Evolutionary conservation across 139 green algal genomes (phyloP), one percentile per base, ranked within the genome.

Genomic region (Zygnema circumcarinatum): DNA sequence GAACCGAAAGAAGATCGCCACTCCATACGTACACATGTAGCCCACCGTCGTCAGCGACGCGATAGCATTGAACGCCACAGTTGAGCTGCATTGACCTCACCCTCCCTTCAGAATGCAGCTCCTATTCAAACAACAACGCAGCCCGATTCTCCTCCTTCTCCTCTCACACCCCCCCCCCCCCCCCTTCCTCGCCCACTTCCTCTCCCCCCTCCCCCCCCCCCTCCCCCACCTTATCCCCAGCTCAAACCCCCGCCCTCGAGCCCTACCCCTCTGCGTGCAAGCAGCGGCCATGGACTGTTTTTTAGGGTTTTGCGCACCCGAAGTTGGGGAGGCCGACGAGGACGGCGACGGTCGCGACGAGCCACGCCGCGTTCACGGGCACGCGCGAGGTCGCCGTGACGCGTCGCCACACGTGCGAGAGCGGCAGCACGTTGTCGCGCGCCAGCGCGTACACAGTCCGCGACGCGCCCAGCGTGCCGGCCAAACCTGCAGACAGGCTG

Each of bases 21-120:
- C 47, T n/a, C 78, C 78, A 35, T 84, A 84, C 29, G 78, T 86
- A 2, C 80, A 38, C 80, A 86, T 16, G 62, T 67, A 86, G 22
- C 36, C 80, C 33, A 33, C 42, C 22, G 80, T 83, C 7, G 80
- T 38, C 29, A 86, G 33, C 2, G n/a, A 33, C 35, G 56, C 54
- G 21, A 86, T 82, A 32, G 80, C 72, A 33, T 36, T 82, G 67
- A 86, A 86, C 38, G n/a, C n/a, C 2, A 82, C 72, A 21, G 54
- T 83, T 1, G 80, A 81, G 29, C 80, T 86, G 53, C 80, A 79
- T 16, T n/a, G n/a, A n/a, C n/a, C n/a, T n/a, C n/a, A n/a, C n/a
- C n/a, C 29, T 29, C 56, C 29, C 56, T 35, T 35, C 56, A 35
- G 56, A 72, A 35, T 72, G 56, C 56, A 35, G 29, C 29, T 29